Evolutionary conservation across 2,329 filamentous ascomycete species (phyloP).

Genomic region (Ceratocystis smalleyi): DNA sequence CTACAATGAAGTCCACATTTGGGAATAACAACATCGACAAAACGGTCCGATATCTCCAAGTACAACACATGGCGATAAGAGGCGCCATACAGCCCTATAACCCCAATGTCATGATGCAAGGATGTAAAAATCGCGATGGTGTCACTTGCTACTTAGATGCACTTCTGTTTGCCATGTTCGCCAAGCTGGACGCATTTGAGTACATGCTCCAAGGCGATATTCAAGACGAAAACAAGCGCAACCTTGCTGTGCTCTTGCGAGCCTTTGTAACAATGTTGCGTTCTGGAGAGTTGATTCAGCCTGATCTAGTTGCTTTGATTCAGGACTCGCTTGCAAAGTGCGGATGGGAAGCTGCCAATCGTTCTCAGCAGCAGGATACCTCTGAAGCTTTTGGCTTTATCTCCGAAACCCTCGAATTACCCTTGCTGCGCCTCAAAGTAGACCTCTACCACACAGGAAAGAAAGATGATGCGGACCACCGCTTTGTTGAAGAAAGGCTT

Average conservation of each 20-base stretch:
- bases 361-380: conserved; percentile 76
- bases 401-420: conserved; percentile 74
- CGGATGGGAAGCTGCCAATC: conserved; percentile 70
- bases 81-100: conserved; percentile 65
- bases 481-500: conserved; percentile 79
- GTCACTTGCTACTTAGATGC: conserved; percentile 95
- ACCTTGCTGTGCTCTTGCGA: conserved; percentile 61
- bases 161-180: conserved; percentile 90
- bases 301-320: conserved; percentile 67
- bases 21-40: conserved; percentile 55
- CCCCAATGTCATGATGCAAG: conserved; percentile 55
- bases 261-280: conserved; percentile 90
- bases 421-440: conserved; percentile 78
- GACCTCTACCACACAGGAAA: conserved; percentile 88
- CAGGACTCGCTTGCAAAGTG: conserved; percentile 71
- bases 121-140: conserved; percentile 68
- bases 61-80: conserved; percentile 67
- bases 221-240: conserved; percentile 51
- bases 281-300: conserved; percentile 68
- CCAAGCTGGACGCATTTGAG: conserved; percentile 76
- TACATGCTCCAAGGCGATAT: conserved; percentile 74
- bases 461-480: conserved; percentile 76
- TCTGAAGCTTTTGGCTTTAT: conserved; percentile 95
- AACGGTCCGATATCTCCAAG: conserved; percentile 58
- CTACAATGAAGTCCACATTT: conserved; percentile 44